A percentile compares a stretch with the other conserved stretches of the same genome.
Evolutionary conservation across 1,284 basidiomycete genomes (phyloP).

Genomic region (Anthracocystis walkeri): DNA sequence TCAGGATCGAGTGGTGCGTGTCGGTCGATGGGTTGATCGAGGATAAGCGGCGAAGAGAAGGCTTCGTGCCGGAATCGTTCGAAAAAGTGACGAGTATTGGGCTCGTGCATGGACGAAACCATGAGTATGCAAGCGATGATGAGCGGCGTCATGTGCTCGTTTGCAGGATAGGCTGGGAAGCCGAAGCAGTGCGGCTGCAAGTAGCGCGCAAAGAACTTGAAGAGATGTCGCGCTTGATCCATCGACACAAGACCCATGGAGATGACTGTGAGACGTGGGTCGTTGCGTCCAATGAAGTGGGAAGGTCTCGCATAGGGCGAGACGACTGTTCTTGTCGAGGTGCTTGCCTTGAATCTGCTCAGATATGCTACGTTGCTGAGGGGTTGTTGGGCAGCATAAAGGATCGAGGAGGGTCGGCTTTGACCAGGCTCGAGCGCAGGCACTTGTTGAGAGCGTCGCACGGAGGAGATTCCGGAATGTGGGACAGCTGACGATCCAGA

Average conservation of each 20-base stretch:
- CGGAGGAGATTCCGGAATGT: neutral
- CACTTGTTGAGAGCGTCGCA: slow-evolving; percentile 1
- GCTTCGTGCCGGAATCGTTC: slow-evolving; percentile 52
- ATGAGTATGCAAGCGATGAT: slow-evolving; percentile 62
- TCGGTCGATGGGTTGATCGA: slow-evolving; percentile 49
- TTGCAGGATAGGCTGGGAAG: slow-evolving; percentile 60
- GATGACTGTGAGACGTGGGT: slow-evolving; percentile 60
- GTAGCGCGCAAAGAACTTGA: slow-evolving; percentile 61
- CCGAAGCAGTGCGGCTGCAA: slow-evolving; percentile 63
- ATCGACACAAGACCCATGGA: slow-evolving; percentile 57
- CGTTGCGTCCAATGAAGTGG: slow-evolving; percentile 51
- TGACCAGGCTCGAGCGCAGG: slow-evolving; percentile 32
- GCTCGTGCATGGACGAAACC: slow-evolving; percentile 60
- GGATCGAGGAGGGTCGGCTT: slow-evolving; percentile 33
- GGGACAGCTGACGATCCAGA: neutral
- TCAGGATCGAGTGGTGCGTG: slow-evolving; percentile 57
- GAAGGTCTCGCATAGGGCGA: slow-evolving; percentile 52
- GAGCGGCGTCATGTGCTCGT: slow-evolving; percentile 61
- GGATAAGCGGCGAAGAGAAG: slow-evolving; percentile 41
- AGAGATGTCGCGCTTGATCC: slow-evolving; percentile 58
- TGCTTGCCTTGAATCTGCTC: neutral
- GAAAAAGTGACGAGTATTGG: slow-evolving; percentile 41
- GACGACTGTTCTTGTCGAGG: neutral
- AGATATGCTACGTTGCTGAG: neutral
- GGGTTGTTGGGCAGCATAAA: slow-evolving; percentile 25